Percentiles rank a stretch among this genome's conserved stretches.
Evolutionary conservation across 1,139 yeast species (phyloP).

Genomic region (Pichia terricola): DNA sequence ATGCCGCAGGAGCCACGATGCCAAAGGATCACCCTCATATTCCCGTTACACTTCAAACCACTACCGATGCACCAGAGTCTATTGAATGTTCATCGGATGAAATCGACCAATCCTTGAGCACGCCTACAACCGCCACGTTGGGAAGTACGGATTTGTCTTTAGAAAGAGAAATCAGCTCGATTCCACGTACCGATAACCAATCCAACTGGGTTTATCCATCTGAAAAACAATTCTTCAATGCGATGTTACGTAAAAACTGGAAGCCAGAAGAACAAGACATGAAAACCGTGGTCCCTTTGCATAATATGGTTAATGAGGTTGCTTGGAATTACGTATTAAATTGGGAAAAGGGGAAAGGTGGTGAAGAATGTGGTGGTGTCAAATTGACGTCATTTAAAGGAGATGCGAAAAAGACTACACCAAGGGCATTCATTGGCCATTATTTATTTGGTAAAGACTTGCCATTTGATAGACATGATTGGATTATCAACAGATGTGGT

Average conservation of each 20-base stretch:
- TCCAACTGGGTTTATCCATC: slow-evolving; percentile 91
- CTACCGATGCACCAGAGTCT: slow-evolving; percentile 35
- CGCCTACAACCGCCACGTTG: slow-evolving; percentile 11
- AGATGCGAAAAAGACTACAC: slow-evolving; percentile 74
- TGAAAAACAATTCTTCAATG: slow-evolving; percentile 88
- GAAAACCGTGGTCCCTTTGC: slow-evolving; percentile 88
- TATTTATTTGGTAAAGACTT: slow-evolving; percentile 51
- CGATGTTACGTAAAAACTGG: slow-evolving; percentile 89
- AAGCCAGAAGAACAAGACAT: slow-evolving; percentile 74
- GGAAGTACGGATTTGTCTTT: slow-evolving; percentile 35
- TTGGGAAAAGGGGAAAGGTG: slow-evolving; percentile 68
- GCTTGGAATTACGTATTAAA: slow-evolving; percentile 79
- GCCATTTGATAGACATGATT: slow-evolving; percentile 96
- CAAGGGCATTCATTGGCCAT: slow-evolving; percentile 74
- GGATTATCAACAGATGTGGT: slow-evolving; percentile 89
- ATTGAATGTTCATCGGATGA: slow-evolving; percentile 32
- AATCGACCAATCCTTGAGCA: slow-evolving; percentile 10
- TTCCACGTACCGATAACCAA: slow-evolving; percentile 63
- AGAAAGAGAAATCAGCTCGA: slow-evolving; percentile 71
- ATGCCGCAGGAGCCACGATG: slow-evolving; percentile 4
- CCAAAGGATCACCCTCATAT: slow-evolving; percentile 11
- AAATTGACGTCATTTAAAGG: slow-evolving; percentile 83
- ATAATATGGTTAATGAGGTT: slow-evolving; percentile 85
- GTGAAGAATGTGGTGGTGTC: slow-evolving; percentile 74
- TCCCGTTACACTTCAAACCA: slow-evolving; percentile 27